Base-by-base conservation (phyloP, 345 rosid genomes). In the Noccaea caerulescens region DNA sequence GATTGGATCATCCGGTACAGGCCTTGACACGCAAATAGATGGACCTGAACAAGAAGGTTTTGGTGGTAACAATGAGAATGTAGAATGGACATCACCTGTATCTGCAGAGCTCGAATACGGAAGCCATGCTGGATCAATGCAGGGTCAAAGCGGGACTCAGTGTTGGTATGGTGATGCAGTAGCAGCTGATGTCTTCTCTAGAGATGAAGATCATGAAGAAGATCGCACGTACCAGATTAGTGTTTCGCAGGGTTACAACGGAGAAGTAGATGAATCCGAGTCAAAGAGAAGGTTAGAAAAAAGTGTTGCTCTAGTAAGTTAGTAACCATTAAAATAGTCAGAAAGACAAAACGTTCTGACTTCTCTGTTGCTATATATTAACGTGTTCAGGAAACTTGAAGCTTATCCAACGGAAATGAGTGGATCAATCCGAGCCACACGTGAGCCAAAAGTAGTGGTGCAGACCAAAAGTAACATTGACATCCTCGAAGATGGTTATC, bases 401-500 rank as follows among this genome's bases (percentile, higher is more conserved):
- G 80, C 82, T 61, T 83, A 81, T 75, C 63, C 87, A 52, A 45
- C 82, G 14, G 95, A 88, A 79, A 77, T 85, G 82, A 87, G 88
- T 75, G 98, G 95, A 78, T 92, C 97, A 64, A 80, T 91, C 8
- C 77, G 94, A 78, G 80, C 87, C 53, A 88, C 83, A 52, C 96
- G 97, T 33, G 87, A 59, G 76, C 84, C 10, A 82, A 81, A 76
- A 76, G 81, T 74, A 41, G 89, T 92, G 72, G 80, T 90, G 62
- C 84, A 85, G 79, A 86, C 89, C 30, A 78, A 84, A 66, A 90
- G 94, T 69, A 88, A 83, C 50, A 89, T 84, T 67, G 97, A 88
- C 82, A 84, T 88, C 33, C 92, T 90, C 13, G 89, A 86, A 52
- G 97, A 90, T 84, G 97, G 97, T 10, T 88, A 86, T 77, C 75